phyloP scores from a whole-genome alignment of 805 yeast genomes.

The Komagataella populi region DNA sequence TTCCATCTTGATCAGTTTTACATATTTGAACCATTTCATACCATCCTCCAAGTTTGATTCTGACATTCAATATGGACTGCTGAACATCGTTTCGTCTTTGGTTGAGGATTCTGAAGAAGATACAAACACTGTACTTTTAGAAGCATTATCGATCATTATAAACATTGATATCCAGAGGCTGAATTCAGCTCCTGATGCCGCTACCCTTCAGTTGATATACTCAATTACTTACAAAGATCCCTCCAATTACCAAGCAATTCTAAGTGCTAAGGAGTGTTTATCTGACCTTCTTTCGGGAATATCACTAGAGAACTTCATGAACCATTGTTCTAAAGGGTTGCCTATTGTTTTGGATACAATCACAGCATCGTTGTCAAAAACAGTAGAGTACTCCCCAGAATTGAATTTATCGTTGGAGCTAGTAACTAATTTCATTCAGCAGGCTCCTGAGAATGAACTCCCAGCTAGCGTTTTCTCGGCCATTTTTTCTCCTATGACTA shows the following conservation, averaged over 20 bases:
- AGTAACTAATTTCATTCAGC: slow-evolving; percentile 34
- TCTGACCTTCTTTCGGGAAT: slow-evolving; percentile 40
- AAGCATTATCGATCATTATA: slow-evolving; percentile 48
- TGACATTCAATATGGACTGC: slow-evolving; percentile 13
- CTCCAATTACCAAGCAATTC: slow-evolving; percentile 53
- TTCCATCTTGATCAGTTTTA: slow-evolving; percentile 35
- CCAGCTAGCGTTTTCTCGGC: slow-evolving; percentile 26
- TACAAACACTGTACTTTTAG: slow-evolving; percentile 59
- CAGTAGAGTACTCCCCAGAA: slow-evolving; percentile 44
- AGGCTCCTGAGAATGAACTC: slow-evolving; percentile 21
- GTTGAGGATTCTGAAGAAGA: slow-evolving; percentile 64
- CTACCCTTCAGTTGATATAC: slow-evolving; percentile 41
- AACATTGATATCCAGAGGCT: slow-evolving; percentile 25
- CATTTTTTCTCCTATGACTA: slow-evolving; percentile 28
- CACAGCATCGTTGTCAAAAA: slow-evolving; percentile 15
- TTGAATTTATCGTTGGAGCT: slow-evolving; percentile 45
- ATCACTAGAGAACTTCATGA: slow-evolving; percentile 26
- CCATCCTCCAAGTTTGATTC: slow-evolving; percentile 9
- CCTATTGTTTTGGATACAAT: slow-evolving; percentile 33
- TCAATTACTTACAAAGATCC: slow-evolving; percentile 60
- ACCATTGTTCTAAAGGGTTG: slow-evolving; percentile 35
- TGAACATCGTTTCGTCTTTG: slow-evolving; percentile 28
- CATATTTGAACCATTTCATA: slow-evolving; percentile 23
- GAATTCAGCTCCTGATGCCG: slow-evolving; percentile 15
- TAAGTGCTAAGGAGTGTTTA: slow-evolving; percentile 59